Evolutionary conservation across 2,329 filamentous ascomycete species (phyloP).

Genomic region (Lecanicillium sp.): DNA sequence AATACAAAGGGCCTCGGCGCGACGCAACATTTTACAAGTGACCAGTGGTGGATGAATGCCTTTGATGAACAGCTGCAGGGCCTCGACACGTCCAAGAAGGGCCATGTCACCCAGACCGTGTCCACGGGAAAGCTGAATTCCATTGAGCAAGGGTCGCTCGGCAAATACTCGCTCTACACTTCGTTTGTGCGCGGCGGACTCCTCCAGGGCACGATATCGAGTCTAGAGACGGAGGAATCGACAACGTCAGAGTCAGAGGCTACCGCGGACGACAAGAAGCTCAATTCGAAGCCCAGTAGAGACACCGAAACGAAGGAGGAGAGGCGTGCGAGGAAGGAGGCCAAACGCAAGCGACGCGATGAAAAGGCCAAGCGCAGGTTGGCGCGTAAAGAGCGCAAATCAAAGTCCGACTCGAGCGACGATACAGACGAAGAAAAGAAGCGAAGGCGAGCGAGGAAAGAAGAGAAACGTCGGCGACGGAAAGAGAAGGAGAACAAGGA

Average conservation of each 20-base stretch:
- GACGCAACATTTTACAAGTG: slow-evolving; percentile 58
- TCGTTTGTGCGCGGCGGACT: slow-evolving; percentile 79
- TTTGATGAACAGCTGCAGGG: slow-evolving; percentile 87
- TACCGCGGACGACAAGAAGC: slow-evolving; percentile 11
- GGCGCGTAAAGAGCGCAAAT: slow-evolving; percentile 18
- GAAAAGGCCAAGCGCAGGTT: background rate
- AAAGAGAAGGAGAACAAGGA: slow-evolving; percentile 21
- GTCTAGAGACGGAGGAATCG: slow-evolving; percentile 16
- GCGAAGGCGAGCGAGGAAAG: slow-evolving; percentile 33
- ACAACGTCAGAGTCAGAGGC: slow-evolving; percentile 14
- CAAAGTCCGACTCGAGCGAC: slow-evolving; percentile 20
- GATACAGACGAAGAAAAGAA: slow-evolving; percentile 35
- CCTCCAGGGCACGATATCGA: slow-evolving; percentile 60
- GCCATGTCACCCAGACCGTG: slow-evolving; percentile 49
- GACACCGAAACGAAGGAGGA: slow-evolving; percentile 35
- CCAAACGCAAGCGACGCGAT: slow-evolving; percentile 17
- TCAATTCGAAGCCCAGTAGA: slow-evolving; percentile 24
- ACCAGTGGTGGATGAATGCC: slow-evolving; percentile 96
- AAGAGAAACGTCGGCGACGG: slow-evolving; percentile 33
- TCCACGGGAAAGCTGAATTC: slow-evolving; percentile 47
- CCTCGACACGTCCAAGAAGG: slow-evolving; percentile 55
- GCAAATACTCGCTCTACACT: slow-evolving; percentile 64
- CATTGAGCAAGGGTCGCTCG: slow-evolving; percentile 43
- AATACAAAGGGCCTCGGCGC: slow-evolving; percentile 77
- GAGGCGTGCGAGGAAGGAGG: slow-evolving; percentile 26